phyloP scores from a whole-genome alignment of 305 asterid species.

The Euphrasia arctica region DNA sequence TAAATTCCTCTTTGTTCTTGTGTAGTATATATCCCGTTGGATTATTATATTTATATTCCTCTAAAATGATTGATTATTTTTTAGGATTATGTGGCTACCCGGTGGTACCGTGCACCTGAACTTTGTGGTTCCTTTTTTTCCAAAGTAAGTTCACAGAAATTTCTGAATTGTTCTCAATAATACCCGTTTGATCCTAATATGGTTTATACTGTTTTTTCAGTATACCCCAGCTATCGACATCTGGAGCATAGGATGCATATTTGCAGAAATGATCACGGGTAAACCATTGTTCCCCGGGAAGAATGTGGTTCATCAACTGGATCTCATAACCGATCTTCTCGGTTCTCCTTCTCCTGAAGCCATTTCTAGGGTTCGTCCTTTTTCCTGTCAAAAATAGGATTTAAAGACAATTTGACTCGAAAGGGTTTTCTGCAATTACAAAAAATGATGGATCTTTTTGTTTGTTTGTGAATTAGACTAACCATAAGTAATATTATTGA shows the following conservation, averaged over 20 bases:
- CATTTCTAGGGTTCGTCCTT: slow-evolving; percentile 72
- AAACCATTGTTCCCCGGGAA: slow-evolving; percentile 89
- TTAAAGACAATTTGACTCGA: background rate
- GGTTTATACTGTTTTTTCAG: slow-evolving; percentile 40
- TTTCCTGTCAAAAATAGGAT: background rate
- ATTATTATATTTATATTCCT: slow-evolving; percentile 11
- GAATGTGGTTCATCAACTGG: slow-evolving; percentile 85
- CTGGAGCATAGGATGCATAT: slow-evolving; percentile 97
- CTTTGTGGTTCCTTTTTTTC: slow-evolving; percentile 96
- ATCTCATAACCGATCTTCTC: slow-evolving; percentile 80
- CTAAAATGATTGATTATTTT: slow-evolving; percentile 28
- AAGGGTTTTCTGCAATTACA: background rate
- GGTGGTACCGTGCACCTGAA: slow-evolving; percentile 99
- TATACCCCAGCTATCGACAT: slow-evolving; percentile 97
- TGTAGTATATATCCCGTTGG: slow-evolving; percentile 22
- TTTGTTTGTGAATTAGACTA: background rate
- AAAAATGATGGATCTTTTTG: background rate
- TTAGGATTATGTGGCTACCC: slow-evolving; percentile 96
- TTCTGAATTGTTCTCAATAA: slow-evolving; percentile 3
- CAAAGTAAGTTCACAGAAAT: slow-evolving; percentile 54
- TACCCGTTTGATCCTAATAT: background rate
- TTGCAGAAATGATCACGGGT: slow-evolving; percentile 81
- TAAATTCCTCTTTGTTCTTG: slow-evolving; percentile 9
- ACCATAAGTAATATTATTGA: slow-evolving; percentile 3
- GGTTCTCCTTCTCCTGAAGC: slow-evolving; percentile 84